Evolutionary conservation across 2,329 filamentous ascomycete genomes (phyloP), one percentile per base, ranked within the genome.

Genomic region (Cladophialophora immunda): DNA sequence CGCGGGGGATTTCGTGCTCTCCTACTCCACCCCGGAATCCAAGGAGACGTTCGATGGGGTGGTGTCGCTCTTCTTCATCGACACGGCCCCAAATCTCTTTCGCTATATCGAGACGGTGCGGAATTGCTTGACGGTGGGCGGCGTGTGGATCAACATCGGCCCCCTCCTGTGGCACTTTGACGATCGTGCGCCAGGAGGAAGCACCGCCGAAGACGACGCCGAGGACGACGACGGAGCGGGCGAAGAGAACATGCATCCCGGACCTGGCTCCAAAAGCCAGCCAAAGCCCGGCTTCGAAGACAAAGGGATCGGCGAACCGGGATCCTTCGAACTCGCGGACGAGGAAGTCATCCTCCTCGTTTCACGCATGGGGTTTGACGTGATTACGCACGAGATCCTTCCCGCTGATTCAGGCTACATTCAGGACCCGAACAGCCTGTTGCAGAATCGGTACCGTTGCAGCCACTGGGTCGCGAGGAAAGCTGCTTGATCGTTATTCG

Each of bases 81-180:
- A 99, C 77, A 99, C 95, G 1, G 95, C 95, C 2, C 94, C 94
- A 1, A 98, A 99, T 76, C 78, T 97, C 34, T 90, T 98, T 62
- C 87, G 91, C 1, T 99, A 99, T 76, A 87, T 99, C 36, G 89
- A 97, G 76, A 90, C 93, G 1, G 92, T 98, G 62, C 82, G 81
- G 50, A 87, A 91, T 75, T 96, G 94, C 74, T 85, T 99, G 58
- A 88, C 86, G 71, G 83, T 87, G 0, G 91, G 91, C 29, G 95
- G 95, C 0, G 74, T 97, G 3, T 92, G 97, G 83, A 86, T 97
- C 75, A 99, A 99, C 75, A 82, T 97, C 27, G 95, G 95, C 0
- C 95, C 95, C 0, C 80, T 99, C 62, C 82, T 98, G 47, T 99
- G 95, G 95, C 96, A 99, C 78, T 98, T 96, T 77, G 93, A 96